Conservation (phyloP, 306 rosid species). For the Hippophae rhamnoides region DNA sequence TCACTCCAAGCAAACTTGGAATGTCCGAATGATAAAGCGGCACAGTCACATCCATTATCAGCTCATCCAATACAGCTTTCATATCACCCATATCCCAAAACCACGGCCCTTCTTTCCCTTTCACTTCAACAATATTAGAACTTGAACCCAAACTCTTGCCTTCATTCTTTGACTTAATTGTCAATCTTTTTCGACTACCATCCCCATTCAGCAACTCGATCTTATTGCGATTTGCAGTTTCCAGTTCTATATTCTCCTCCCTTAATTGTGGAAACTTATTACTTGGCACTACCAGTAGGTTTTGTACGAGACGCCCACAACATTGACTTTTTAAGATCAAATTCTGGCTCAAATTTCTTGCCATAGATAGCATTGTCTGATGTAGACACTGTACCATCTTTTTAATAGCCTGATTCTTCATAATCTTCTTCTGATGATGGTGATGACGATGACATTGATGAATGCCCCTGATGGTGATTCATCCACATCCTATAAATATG, state of each 20-base stretch:
- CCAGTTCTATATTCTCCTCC: slow-evolving; percentile 45
- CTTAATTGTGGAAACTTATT: background rate
- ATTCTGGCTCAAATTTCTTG: slow-evolving; percentile 45
- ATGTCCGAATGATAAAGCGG: slow-evolving; percentile 48
- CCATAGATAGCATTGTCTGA: slow-evolving; percentile 58
- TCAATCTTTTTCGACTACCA: slow-evolving; percentile 14
- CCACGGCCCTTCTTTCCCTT: slow-evolving; percentile 46
- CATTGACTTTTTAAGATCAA: slow-evolving; percentile 56
- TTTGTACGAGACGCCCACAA: slow-evolving; percentile 36
- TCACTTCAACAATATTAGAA: slow-evolving; percentile 22
- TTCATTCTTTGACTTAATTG: slow-evolving; percentile 7
- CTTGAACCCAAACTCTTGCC: slow-evolving; percentile 14
- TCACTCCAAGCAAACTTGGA: slow-evolving; percentile 39
- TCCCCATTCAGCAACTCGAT: slow-evolving; percentile 17
- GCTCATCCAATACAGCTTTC: slow-evolving; percentile 45
- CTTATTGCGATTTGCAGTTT: slow-evolving; percentile 22
- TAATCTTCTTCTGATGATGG: slow-evolving; percentile 15
- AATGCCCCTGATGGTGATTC: background rate
- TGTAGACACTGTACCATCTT: slow-evolving; percentile 30
- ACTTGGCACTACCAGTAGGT: slow-evolving; percentile 5
- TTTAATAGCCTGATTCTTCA: slow-evolving; percentile 3
- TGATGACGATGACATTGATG: slow-evolving; percentile 9
- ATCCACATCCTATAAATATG: slow-evolving; percentile 23
- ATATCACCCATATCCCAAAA: slow-evolving; percentile 72
- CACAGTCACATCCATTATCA: slow-evolving; percentile 51